Base-by-base conservation (phyloP, 31 red algal genomes). In the Endocladia muricata region DNA sequence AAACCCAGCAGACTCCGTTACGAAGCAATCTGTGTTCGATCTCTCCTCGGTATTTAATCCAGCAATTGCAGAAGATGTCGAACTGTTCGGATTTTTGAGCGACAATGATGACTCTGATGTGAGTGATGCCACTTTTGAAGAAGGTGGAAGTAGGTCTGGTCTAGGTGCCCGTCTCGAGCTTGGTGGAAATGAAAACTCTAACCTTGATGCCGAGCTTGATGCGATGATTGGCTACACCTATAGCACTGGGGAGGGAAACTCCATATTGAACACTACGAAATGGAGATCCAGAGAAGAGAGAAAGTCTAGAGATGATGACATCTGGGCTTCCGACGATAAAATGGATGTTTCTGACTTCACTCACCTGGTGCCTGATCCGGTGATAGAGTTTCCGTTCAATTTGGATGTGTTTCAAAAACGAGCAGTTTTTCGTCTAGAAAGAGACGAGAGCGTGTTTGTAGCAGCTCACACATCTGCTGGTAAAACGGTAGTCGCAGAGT, bases 401-500 rank as follows among this genome's bases (percentile, higher is more conserved):
- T 61, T 99, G 41, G 96, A 99, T 59, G 79, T 37, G 29, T 99
- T 96, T 61, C 96, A 99, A 75, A 89, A 86, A 63, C 83, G 81
- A 51, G 92, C 96, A 15, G 83, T 99, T 29, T 57, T 76, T 26
- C 88, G 80, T 41, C 66, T 99, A 1, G 89, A 93, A 72, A 28
- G 75, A 19, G 92, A 84, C 41, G 91, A 90, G 25, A 78, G 75
- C 59, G 78, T 99, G 40, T 95, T 99, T 61, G 96, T 99, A 32
- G 81, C 96, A 3, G 92, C 96, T 28, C 96, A 99, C 55, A 99
- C 96, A 4, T 93, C 88, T 56, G 89, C 96, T 11, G 96, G 96
- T 3, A 99, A 99, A 55, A 99, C 96, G 3, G 96, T 93, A 31
- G 88, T 95, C 39, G 96, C 96, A 35, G 96, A 99, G 82, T 95